Conservation (phyloP, 2,329 filamentous ascomycete species). For the Neospermospora avenae region DNA sequence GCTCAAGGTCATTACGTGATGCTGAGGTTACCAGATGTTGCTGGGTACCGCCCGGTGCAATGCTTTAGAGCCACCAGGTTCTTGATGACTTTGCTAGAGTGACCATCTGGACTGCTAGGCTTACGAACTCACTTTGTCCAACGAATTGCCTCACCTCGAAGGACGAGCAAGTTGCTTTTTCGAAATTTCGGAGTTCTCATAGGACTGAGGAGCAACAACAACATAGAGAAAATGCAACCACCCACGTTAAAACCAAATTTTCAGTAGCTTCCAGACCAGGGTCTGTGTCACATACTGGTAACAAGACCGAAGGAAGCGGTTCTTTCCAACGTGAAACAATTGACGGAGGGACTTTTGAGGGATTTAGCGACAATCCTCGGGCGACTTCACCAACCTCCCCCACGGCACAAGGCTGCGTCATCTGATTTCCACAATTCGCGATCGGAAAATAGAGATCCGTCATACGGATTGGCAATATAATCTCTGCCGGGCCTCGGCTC, state of each 20-base stretch:
- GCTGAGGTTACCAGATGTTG: too few species aligned
- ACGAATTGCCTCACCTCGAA: not conserved
- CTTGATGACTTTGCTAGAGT: too few species aligned
- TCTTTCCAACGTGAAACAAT: not conserved
- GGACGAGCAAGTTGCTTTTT: not conserved
- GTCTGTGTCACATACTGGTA: not conserved
- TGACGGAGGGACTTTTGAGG: not conserved
- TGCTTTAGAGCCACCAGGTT: too few species aligned
- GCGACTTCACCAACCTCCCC: not conserved
- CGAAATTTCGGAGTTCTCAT: not conserved
- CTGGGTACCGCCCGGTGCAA: too few species aligned
- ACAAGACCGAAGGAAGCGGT: too few species aligned
- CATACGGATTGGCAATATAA: not conserved
- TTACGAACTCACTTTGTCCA: too few species aligned
- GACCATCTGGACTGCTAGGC: too few species aligned
- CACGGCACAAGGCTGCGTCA: not conserved
- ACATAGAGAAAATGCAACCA: not conserved
- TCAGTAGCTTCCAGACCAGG: not conserved
- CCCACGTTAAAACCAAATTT: not conserved
- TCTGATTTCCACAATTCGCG: not conserved
- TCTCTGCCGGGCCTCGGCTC: not conserved
- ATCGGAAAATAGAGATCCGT: not conserved
- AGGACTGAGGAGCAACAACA: not conserved
- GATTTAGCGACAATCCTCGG: not conserved
- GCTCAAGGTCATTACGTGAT: too few species aligned